A percentile compares a stretch with the other conserved stretches of the same genome.
phyloP scores from a whole-genome alignment of 2,329 filamentous ascomycete species.

The Tolypocladium tundrense region DNA sequence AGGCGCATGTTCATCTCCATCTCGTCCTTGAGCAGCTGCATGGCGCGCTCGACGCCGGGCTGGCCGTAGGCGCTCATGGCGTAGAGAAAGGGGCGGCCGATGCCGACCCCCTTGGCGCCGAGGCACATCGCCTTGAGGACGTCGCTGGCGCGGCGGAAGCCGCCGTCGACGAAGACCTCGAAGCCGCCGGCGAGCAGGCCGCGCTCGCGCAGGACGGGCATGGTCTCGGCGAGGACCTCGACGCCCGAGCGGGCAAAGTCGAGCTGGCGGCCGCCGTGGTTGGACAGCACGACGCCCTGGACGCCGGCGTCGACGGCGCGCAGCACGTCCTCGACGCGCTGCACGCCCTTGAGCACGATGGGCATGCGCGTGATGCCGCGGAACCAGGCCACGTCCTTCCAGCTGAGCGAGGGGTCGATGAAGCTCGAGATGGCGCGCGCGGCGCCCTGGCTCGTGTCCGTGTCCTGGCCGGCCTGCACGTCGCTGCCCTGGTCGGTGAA shows the following conservation, averaged over 20 bases:
- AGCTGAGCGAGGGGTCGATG: slow-evolving; percentile 88
- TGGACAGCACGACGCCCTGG: slow-evolving; percentile 85
- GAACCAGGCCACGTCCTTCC: slow-evolving; percentile 95
- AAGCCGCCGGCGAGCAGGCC: slow-evolving; percentile 52
- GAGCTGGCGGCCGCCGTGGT: slow-evolving; percentile 90
- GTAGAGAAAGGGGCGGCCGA: slow-evolving; percentile 89
- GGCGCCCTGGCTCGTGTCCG: slow-evolving; percentile 84
- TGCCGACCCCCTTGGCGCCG: slow-evolving; percentile 84
- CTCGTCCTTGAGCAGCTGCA: slow-evolving; percentile 89
- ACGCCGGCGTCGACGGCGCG: slow-evolving; percentile 73
- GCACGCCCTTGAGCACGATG: slow-evolving; percentile 92
- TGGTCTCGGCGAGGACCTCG: slow-evolving; percentile 86
- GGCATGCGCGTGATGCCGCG: slow-evolving; percentile 83
- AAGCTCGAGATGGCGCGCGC: slow-evolving; percentile 92
- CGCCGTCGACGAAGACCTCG: slow-evolving; percentile 87
- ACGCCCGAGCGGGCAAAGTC: slow-evolving; percentile 84
- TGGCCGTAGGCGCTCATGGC: slow-evolving; percentile 91
- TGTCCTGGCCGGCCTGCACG: slow-evolving; percentile 65
- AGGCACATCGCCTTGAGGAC: slow-evolving; percentile 92
- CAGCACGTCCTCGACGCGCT: slow-evolving; percentile 90
- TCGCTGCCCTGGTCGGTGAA: slow-evolving; percentile 75
- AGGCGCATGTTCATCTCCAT: slow-evolving; percentile 99
- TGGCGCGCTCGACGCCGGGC: slow-evolving; percentile 79
- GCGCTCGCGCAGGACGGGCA: slow-evolving; percentile 69
- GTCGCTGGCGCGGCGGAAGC: slow-evolving; percentile 81